These are phyloP conservation scores for Colletotrichum destructivum DNA, from an alignment of 2,329 filamentous ascomycete genomes.

Conservation along the genomic window DNA sequence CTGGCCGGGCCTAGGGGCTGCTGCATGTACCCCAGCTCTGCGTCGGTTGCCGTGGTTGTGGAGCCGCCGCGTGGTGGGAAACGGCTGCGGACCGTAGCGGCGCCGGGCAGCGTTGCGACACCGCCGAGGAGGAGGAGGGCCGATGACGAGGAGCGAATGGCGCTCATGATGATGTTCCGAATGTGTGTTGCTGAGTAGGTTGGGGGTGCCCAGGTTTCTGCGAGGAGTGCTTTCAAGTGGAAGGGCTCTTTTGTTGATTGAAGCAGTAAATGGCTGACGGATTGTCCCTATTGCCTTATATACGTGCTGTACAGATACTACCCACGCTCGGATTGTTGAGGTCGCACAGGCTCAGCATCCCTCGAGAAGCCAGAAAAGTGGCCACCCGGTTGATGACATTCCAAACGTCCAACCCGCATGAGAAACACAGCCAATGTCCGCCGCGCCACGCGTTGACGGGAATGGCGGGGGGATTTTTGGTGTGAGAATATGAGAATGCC, in stretches of 20 bases:
- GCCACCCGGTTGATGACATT: slow-evolving; percentile 27
- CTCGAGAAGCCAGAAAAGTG: slow-evolving; percentile 10
- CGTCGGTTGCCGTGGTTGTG: slow-evolving; percentile 17
- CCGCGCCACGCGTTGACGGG: slow-evolving; percentile 21
- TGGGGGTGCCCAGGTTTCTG: not conserved
- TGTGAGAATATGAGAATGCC: slow-evolving; percentile 10
- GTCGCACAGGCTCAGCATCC: slow-evolving; percentile 19
- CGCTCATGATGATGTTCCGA: slow-evolving; percentile 23
- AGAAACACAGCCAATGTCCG: slow-evolving; percentile 37
- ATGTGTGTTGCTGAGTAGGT: too few relatives aligned
- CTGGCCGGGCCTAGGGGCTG: slow-evolving; percentile 36
- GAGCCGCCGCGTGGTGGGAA: slow-evolving; percentile 30
- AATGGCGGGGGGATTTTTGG: slow-evolving; percentile 31
- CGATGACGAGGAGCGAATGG: slow-evolving; percentile 40
- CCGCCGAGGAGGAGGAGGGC: slow-evolving; percentile 45
- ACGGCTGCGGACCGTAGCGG: slow-evolving; percentile 42
- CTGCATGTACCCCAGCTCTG: slow-evolving; percentile 39
- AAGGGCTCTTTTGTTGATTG: not conserved
- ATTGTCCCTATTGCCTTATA: not conserved
- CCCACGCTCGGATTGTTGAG: slow-evolving; percentile 27
- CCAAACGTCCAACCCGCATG: slow-evolving; percentile 24
- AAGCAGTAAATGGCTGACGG: too few relatives aligned
- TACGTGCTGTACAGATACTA: not conserved
- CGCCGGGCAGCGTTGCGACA: slow-evolving; percentile 44
- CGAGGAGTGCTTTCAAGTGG: slow-evolving; percentile 18